Base-by-base conservation (phyloP, 768 basidiomycete species). In the Mycena filopes region DNA sequence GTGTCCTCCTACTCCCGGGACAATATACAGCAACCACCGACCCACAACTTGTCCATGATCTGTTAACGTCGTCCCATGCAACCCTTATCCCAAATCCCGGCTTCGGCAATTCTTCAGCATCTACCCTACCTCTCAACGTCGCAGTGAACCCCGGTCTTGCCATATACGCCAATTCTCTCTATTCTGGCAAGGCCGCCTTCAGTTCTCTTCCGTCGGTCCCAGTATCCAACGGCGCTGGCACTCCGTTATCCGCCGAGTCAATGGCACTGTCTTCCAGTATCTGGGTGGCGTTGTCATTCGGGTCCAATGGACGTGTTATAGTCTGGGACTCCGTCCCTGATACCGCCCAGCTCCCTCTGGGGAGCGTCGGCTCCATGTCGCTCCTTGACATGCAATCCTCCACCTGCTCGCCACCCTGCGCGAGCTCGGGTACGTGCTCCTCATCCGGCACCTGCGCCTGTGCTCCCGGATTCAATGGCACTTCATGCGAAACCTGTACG, bases 241-340 rank as follows among this genome's bases (percentile, higher is more conserved):
- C 82, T 3, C 80, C 85, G 10, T 72, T 93, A 15, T 74, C 79
- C 4, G 85, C 85, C 8, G 82, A 81, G 21, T 91, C 94, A 1
- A 69, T 95, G n/a, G 83, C 86, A 4, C 77, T 95, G n/a, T 84
- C 92, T 1, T 81, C 84, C 21, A 87, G 89, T 60, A 80, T 90
- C 0, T 95, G 90, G 90, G 86, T 84, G 12, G 87, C 88, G 2
- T 78, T 95, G 13, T 82, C 82, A 8, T 77, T 86, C 1, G 83
- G 85, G n/a, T 80, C 81, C 29, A 85, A 83, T 61, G 79, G 80
- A 40, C 89, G 89, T 26, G 74, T 93, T 18, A 82, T 95, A 23
- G 72, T 96, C 33, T 96, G 93, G 92, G 87, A 93, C 65, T 87
- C 90, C 12, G 79, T 95, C 47, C 89, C 94, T 13, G 93, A 96